Base-by-base conservation (phyloP, 1,284 basidiomycete genomes). In the Pseudozyma sp. region DNA sequence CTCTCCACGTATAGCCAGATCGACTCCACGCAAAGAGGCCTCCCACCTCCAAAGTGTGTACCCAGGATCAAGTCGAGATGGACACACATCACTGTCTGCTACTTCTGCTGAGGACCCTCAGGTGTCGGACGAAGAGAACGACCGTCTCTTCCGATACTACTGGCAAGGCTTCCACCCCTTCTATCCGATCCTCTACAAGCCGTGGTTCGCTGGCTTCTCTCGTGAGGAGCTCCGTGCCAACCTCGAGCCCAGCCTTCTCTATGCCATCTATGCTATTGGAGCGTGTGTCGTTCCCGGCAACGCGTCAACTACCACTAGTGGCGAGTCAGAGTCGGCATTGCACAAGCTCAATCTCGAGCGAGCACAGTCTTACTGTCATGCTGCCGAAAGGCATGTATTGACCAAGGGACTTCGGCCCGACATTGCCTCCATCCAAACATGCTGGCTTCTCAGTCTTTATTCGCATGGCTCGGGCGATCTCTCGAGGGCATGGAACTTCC, bases 401-500 rank as follows among this genome's bases (percentile, higher is more conserved):
- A 70, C 76, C 35, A 74, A 72, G 16, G 66, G 78, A 3, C 45
- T 80, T 5, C 61, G 78, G 9, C 76, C 76, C 1, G 68, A 71
- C 39, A 69, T 82, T 34, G 73, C 80, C 0, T 76, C 78, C 3
- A 77, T 82, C 19, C 87, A 87, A 67, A 78, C 83, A 10, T 80
- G 86, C 48, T 82, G 86, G 64, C 67, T 87, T 38, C 77, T 87
- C 21, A 85, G 85, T 43, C 79, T 87, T 11, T 84, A 86, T 47
- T 85, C 86, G 60, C 87, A 86, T 13, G 86, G 86, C 9, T 84
- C 81, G 47, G 87, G 86, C 1, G 85, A 87, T 57, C 85, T 87
- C 63, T 81, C 83, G 34, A 80, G 81, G 10, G 86, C 86, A 1
- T 86, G 85, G 64, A 70, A 85, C 52, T 86, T 85, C 55, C 82